phyloP scores from a whole-genome alignment of 768 basidiomycete species.

The Mycena kentingensis region DNA sequence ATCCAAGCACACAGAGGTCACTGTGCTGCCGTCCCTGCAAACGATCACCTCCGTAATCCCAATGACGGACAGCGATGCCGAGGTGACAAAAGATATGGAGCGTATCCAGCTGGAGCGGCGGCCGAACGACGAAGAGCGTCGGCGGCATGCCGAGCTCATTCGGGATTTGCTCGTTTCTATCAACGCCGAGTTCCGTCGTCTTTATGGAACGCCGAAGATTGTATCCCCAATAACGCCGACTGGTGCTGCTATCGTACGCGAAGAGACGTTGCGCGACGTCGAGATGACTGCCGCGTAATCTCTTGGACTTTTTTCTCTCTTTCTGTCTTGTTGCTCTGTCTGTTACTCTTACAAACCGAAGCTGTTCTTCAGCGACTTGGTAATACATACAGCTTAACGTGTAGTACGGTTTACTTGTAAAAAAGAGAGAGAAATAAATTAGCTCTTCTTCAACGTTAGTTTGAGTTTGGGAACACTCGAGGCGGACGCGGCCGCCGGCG shows the following conservation, averaged over 20 bases:
- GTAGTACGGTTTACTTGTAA: not conserved
- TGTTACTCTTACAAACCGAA: not conserved
- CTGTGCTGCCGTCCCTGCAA: conserved; percentile 46
- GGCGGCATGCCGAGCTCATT: conserved; percentile 68
- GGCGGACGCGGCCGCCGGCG: conserved; percentile 38
- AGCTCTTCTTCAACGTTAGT: conserved; percentile 60
- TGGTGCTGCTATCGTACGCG: conserved; percentile 7
- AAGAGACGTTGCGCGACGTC: conserved; percentile 33
- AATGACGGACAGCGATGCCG: conserved; percentile 38
- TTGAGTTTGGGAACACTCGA: conserved; percentile 60
- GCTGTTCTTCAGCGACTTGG: not conserved
- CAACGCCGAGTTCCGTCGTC: conserved; percentile 60
- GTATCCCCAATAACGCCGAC: conserved; percentile 18
- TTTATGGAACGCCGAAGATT: conserved; percentile 38
- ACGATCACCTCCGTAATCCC: conserved; percentile 38
- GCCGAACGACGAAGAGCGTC: conserved; percentile 53
- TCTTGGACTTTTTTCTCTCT: conserved; percentile 15
- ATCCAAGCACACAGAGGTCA: conserved; percentile 40
- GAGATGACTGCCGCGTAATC: conserved; percentile 41
- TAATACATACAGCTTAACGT: no score
- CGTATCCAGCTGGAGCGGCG: conserved; percentile 58
- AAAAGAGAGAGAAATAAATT: not conserved
- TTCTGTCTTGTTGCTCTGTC: conserved; percentile 18
- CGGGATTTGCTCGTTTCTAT: conserved; percentile 66
- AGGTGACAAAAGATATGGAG: conserved; percentile 47